A percentile compares a stretch with the other conserved stretches of the same genome.
Conservation (phyloP, 768 basidiomycete genomes). For the Amanita phalloides region DNA sequence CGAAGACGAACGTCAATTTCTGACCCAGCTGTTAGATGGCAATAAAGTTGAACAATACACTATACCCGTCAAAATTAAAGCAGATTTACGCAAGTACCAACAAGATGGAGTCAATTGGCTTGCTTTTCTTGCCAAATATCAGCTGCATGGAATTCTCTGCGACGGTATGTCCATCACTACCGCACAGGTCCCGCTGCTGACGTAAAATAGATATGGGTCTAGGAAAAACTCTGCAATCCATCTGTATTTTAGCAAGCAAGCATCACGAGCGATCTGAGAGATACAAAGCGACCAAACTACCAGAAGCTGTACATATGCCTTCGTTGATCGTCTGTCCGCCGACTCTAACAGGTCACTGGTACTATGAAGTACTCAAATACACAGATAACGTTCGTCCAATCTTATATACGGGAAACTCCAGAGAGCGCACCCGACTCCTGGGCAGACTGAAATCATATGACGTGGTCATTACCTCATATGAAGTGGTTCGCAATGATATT, state of each 20-base stretch:
- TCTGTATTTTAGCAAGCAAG: slow-evolving; percentile 93
- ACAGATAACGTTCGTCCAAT: slow-evolving; percentile 74
- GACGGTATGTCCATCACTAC: slow-evolving; percentile 52
- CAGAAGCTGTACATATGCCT: slow-evolving; percentile 78
- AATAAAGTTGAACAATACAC: slow-evolving; percentile 86
- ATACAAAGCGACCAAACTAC: slow-evolving; percentile 51
- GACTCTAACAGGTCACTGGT: slow-evolving; percentile 98
- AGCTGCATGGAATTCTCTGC: slow-evolving; percentile 94
- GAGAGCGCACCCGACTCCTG: slow-evolving; percentile 66
- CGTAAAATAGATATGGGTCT: slow-evolving; percentile 83
- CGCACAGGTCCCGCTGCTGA: background rate
- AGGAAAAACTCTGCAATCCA: slow-evolving; percentile 95
- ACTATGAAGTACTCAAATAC: slow-evolving; percentile 94
- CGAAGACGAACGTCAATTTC: slow-evolving; percentile 81
- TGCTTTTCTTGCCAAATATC: slow-evolving; percentile 96
- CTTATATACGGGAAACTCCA: slow-evolving; percentile 80
- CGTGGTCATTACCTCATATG: slow-evolving; percentile 95
- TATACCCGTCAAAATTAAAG: slow-evolving; percentile 82
- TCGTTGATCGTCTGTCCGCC: slow-evolving; percentile 96
- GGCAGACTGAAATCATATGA: slow-evolving; percentile 63
- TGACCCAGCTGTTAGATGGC: slow-evolving; percentile 90
- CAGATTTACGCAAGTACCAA: slow-evolving; percentile 94
- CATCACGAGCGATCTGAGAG: slow-evolving; percentile 76
- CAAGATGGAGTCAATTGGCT: slow-evolving; percentile 99
- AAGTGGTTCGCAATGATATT: slow-evolving; percentile 94